These are phyloP conservation scores for Colletotrichum liriopes DNA, from an alignment of 2,329 filamentous ascomycete species.

Conservation along the genomic window DNA sequence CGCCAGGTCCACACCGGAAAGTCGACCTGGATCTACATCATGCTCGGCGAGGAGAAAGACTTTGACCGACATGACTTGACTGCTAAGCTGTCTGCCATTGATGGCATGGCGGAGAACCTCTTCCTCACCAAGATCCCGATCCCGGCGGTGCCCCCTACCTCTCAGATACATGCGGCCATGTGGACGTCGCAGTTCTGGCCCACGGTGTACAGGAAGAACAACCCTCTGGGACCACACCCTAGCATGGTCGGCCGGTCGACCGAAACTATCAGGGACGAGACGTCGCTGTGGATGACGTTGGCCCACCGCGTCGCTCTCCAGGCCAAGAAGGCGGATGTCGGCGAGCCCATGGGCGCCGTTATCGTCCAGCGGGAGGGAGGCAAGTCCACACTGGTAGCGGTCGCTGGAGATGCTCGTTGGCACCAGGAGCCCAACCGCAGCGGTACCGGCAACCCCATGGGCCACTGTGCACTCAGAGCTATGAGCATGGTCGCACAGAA, in stretches of 20 bases:
- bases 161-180: conserved; percentile 79
- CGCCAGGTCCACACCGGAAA: conserved; percentile 73
- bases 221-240: conserved; percentile 88
- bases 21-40: conserved; percentile 73
- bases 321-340: conserved; percentile 70
- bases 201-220: conserved; percentile 88
- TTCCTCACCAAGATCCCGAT: conserved; percentile 77
- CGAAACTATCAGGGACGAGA: conserved; percentile 76
- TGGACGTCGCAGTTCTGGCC: conserved; percentile 89
- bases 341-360: conserved; percentile 81
- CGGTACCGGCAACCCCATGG: conserved; percentile 80
- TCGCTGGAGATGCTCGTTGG: conserved; percentile 85
- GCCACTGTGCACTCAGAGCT: conserved; percentile 82
- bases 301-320: conserved; percentile 76
- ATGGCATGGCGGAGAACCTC: conserved; percentile 66
- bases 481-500: conserved; percentile 87
- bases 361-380: conserved; percentile 76
- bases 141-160: conserved; percentile 82
- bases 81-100: conserved; percentile 62
- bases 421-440: conserved; percentile 64
- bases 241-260: conserved; percentile 80
- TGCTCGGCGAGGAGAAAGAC: conserved; percentile 66
- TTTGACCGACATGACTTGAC: conserved; percentile 70
- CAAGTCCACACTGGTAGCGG: conserved; percentile 74
- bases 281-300: conserved; percentile 77